These are phyloP conservation scores for Coemansia erecta DNA, from an alignment of 192 early-diverging fungal species.

Conservation along the genomic window DNA sequence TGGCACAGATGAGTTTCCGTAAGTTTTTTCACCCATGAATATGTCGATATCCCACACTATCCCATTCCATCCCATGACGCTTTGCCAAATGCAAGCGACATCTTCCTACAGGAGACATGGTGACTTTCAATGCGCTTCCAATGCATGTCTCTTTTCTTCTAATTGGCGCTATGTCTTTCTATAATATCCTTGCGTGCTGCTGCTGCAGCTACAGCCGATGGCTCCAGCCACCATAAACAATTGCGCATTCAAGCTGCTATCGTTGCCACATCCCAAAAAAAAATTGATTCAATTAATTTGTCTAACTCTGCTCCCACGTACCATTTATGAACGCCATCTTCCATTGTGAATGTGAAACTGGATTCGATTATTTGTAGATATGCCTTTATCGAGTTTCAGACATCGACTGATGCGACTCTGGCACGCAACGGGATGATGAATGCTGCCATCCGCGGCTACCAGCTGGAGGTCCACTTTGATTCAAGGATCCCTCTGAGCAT, in stretches of 20 bases:
- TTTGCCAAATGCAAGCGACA: neutral
- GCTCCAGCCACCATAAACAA: too few species aligned
- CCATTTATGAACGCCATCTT: neutral
- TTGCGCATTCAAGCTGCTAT: too few species aligned
- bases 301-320: neutral
- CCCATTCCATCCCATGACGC: neutral
- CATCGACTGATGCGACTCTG: conserved; percentile 28
- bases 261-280: too few species aligned
- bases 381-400: conserved; percentile 42
- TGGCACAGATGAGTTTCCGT: conserved; percentile 33
- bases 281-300: neutral
- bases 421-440: conserved; percentile 37
- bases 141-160: neutral
- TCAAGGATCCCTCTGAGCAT: conserved; percentile 31
- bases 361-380: conserved; percentile 25
- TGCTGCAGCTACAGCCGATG: too few species aligned
- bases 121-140: neutral
- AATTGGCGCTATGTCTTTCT: too few species aligned
- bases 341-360: neutral
- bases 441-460: conserved; percentile 15
- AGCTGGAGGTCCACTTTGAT: conserved; percentile 46
- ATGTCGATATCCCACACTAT: neutral
- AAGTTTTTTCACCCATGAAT: conserved; percentile 18
- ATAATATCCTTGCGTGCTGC: too few species aligned
- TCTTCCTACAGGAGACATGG: neutral